Evolutionary conservation across 1,284 basidiomycete species (phyloP), one percentile per base, ranked within the genome.

Genomic region (Pisolithus thermaeus): DNA sequence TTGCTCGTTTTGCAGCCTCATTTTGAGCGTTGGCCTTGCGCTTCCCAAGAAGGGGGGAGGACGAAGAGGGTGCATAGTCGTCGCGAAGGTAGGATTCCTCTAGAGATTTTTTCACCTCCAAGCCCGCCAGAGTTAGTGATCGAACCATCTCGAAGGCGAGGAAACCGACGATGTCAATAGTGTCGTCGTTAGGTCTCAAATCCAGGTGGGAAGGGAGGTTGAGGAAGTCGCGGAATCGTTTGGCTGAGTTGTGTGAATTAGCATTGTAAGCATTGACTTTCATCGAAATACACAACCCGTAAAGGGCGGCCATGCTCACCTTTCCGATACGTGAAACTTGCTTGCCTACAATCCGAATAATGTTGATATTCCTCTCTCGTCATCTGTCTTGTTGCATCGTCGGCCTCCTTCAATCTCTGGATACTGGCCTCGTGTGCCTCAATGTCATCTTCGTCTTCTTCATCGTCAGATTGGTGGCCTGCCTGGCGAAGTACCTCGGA

Each of bases 91-190:
- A 78, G 1, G 84, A 79, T 55, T 90, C 87, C 64, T 91, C 89
- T 18, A 90, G 73, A 2, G 83, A 77, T 58, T 81, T 84, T 70
- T 91, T 91, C 57, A 95, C 86, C 36, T 87, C 82, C 23, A 93
- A 76, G 1, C 90, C 92, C 1, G 89, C 90, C 41, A 94, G 78
- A 5, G 93, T 96, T 37, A 98, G 77, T 3, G 91, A 90, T 39
- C 94, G 84, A 32, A 98, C 95, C 83, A 97, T 95, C 70, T 98
- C 95, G 69, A 97, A 98, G 0, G 93, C 90, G 28, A 98, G 80
- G 71, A 98, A 98, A 16, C 96, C 96, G 56, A 98, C 89, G 53
- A 97, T 95, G 64, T 98, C 95, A 60, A 97, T 79, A 3, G 95
- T 96, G 67, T 98, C 96, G 68, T 98, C 96, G 68, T 91, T 92